Percentiles rank a stretch among this genome's conserved stretches.
Conservation (phyloP, 495 filamentous ascomycete genomes). For the Tuber melanosporum region DNA sequence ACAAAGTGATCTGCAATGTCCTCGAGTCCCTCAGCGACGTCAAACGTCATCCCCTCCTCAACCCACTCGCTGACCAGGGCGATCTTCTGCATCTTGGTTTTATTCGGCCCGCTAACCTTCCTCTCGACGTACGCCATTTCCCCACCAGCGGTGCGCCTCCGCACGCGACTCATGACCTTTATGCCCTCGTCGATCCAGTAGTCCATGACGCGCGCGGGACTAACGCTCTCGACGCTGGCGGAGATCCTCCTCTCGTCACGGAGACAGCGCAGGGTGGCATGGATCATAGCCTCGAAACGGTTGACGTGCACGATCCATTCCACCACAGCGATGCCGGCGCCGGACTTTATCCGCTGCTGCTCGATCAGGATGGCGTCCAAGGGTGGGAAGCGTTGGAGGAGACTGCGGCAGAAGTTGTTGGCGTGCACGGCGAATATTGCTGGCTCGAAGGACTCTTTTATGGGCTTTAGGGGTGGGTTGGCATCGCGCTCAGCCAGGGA, state of each 20-base stretch:
- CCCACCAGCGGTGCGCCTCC: constrained; percentile 40
- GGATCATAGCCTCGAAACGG: constrained; percentile 81
- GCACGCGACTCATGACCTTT: constrained; percentile 23
- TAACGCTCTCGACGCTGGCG: constrained; percentile 23
- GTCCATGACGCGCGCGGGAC: constrained; percentile 23
- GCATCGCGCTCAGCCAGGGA: constrained; percentile 12
- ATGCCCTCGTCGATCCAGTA: constrained; percentile 21
- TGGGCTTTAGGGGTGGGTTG: constrained; percentile 26
- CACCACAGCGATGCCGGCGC: constrained; percentile 56
- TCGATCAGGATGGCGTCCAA: constrained; percentile 80
- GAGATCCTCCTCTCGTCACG: constrained; percentile 42
- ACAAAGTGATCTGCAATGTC: constrained; percentile 41
- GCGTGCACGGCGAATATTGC: constrained; percentile 55
- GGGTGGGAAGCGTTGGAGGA: constrained; percentile 49
- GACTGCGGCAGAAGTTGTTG: constrained; percentile 53
- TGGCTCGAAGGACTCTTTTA: constrained; percentile 52
- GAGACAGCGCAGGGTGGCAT: constrained; percentile 63
- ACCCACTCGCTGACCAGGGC: constrained; percentile 57
- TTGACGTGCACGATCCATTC: constrained; percentile 93
- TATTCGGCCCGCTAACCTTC: constrained; percentile 38
- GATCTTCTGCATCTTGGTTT: constrained; percentile 60
- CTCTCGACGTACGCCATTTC: constrained; percentile 44
- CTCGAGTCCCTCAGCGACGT: constrained; percentile 43
- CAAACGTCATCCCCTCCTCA: constrained; percentile 39
- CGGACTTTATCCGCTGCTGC: constrained; percentile 76